These are phyloP conservation scores for Arachis monticola DNA, from an alignment of 331 rosid species.

Conservation along the genomic window DNA sequence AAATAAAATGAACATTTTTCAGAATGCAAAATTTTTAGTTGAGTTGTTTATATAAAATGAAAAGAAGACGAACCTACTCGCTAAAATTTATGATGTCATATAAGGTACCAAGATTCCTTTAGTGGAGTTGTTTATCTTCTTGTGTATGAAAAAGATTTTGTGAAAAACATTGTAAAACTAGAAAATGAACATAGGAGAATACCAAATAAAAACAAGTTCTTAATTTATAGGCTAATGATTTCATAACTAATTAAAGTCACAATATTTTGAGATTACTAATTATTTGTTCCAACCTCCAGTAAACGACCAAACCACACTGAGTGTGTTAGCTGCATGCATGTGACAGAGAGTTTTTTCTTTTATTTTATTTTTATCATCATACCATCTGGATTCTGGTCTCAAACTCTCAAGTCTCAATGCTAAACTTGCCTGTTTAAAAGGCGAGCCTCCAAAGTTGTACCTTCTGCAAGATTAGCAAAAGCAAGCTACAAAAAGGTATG, in stretches of 20 bases:
- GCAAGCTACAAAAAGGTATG: constrained; percentile 60
- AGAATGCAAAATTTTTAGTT: constrained; percentile 32
- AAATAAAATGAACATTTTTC: constrained; percentile 44
- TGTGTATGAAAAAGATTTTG: not conserved
- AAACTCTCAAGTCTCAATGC: not conserved
- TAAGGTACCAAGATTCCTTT: not conserved
- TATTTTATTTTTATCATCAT: no score
- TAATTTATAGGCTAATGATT: no score
- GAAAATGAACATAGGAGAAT: no score
- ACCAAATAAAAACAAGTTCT: no score
- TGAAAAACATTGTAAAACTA: no score
- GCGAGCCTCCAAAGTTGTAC: constrained; percentile 87
- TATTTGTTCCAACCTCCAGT: not conserved
- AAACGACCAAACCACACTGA: constrained; percentile 15
- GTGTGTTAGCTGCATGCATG: constrained; percentile 1
- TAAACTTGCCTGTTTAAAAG: constrained; percentile 79
- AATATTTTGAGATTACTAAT: no score
- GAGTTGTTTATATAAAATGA: not conserved
- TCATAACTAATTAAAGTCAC: no score
- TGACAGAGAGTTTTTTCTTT: no score
- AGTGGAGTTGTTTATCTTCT: not conserved
- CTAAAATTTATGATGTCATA: not conserved
- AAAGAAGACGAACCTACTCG: not conserved
- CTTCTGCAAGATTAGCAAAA: constrained; percentile 85
- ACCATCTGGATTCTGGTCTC: no score